phyloP scores from a whole-genome alignment of 1,284 basidiomycete species.

The Athelia sp. region DNA sequence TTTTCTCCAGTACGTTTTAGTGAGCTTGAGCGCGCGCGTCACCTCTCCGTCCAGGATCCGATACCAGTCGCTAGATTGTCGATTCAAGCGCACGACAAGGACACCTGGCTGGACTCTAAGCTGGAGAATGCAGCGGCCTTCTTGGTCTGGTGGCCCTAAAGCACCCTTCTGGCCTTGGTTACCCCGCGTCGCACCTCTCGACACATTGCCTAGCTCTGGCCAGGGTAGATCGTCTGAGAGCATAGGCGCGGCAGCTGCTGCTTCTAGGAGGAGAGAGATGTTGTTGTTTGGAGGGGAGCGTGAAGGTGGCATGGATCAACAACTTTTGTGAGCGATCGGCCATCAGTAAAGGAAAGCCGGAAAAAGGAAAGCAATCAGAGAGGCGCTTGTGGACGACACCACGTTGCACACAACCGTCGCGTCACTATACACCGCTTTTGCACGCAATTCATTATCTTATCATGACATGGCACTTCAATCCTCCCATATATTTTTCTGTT shows the following conservation, averaged over 20 bases:
- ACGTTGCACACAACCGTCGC: too few relatives aligned
- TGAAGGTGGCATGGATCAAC: conserved; percentile 17
- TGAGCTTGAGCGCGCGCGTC: conserved; percentile 70
- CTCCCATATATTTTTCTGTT: too few relatives aligned
- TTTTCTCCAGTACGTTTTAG: conserved; percentile 80
- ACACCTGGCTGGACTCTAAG: conserved; percentile 77
- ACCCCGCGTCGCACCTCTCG: conserved; percentile 74
- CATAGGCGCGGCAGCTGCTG: not conserved
- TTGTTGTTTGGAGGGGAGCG: conserved; percentile 12
- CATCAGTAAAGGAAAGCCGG: too few relatives aligned
- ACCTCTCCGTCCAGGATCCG: conserved; percentile 69
- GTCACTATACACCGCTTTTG: too few relatives aligned
- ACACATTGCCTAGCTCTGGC: conserved; percentile 79
- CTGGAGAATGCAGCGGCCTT: conserved; percentile 66
- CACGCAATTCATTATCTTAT: too few relatives aligned
- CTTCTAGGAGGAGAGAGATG: conserved; percentile 12
- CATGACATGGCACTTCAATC: too few relatives aligned
- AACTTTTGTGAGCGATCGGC: conserved; percentile 12
- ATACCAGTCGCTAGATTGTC: conserved; percentile 75
- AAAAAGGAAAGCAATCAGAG: too few relatives aligned
- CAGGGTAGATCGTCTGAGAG: conserved; percentile 67
- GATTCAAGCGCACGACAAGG: conserved; percentile 65
- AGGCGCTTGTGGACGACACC: too few relatives aligned
- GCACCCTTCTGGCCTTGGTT: conserved; percentile 80
- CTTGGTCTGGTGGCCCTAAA: conserved; percentile 59